Evolutionary conservation across 176 grass and related monocot genomes (phyloP).

Genomic region (Oryza longistaminata): DNA sequence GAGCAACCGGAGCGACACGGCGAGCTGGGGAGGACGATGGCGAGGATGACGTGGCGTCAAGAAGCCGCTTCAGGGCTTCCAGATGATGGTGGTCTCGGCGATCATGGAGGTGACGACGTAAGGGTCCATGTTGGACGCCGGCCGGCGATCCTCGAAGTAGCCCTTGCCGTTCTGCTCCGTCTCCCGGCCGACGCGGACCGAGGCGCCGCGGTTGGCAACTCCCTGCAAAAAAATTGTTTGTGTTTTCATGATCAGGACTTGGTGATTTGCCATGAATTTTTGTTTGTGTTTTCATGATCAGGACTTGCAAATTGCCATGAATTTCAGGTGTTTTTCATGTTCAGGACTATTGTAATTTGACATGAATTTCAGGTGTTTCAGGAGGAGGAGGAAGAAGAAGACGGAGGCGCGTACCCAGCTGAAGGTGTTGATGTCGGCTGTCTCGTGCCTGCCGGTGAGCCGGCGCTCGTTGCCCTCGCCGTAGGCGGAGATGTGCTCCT

Average conservation of each 20-base stretch:
- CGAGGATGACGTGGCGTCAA: neutral
- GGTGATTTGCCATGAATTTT: too few species aligned
- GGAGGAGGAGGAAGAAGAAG: neutral
- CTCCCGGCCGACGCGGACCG: conserved; percentile 84
- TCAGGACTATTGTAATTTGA: neutral
- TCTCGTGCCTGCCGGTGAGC: conserved; percentile 91
- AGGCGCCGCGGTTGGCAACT: conserved; percentile 93
- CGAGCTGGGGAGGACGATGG: neutral
- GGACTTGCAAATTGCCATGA: too few species aligned
- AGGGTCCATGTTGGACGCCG: conserved; percentile 99
- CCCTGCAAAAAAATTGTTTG: conserved; percentile 46
- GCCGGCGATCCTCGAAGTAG: conserved; percentile 98
- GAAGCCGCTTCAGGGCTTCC: conserved; percentile 47
- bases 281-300: too few species aligned
- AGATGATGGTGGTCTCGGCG: conserved; percentile 87
- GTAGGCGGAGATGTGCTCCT: conserved; percentile 89
- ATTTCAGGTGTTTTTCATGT: neutral
- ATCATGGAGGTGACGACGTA: conserved; percentile 93
- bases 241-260: neutral
- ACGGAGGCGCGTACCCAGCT: conserved; percentile 59
- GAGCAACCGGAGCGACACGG: neutral
- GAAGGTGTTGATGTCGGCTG: conserved; percentile 95
- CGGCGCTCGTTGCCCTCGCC: conserved; percentile 96
- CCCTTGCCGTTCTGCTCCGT: conserved; percentile 96
- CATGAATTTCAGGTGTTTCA: neutral